Base-by-base conservation (phyloP, 2,329 filamentous ascomycete genomes). In the Diaporthe sp. region DNA sequence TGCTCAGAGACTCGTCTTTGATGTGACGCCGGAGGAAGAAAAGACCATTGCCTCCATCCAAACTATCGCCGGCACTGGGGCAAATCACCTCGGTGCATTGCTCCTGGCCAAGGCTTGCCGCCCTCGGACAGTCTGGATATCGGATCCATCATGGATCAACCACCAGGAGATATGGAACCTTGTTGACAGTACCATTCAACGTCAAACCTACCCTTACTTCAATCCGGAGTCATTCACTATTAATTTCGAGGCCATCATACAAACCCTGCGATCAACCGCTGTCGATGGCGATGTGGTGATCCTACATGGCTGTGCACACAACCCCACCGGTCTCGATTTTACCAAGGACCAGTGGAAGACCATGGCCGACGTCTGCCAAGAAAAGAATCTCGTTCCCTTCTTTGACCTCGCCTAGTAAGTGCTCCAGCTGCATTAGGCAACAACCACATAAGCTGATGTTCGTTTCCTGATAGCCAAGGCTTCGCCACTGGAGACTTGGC, bases 351-450 rank as follows among this genome's bases (percentile, higher is more conserved):
- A 60, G 12, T 60, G 55, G 55, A 38, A 60, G 12, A 6, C 25
- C 55, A 12, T 60, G 33, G 55, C 55, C 4, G 13, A 40, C 5
- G 10, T 60, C 22, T 60, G 55, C 22, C 19, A 60, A 60, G 55
- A 60, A 17, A 60, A 40, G 22, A 40, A 25, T 15, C 33, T 60
- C 2, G 10, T 60, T 60, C 55, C 55, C 1, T 40, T 60, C 22
- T 60, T 60, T 12, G 55, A 60, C 33, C 55, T 60, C 55, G 55
- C 55, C 55, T 60, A 60, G 55, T 60, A 25, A 3, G 55, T 60
- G 19, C 4, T 15, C 30, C 22, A 25, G 15, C 12, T 10, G 4
- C 10, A 3, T 8, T 33, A 17, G 33, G 9, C 22, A 25, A 9
- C 33, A 25, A n/a, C 22, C 12, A 22, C 15, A 4, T 28, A 3